A percentile compares a stretch with the other conserved stretches of the same genome.
phyloP scores from a whole-genome alignment of 1,284 basidiomycete genomes.

The Pseudozyma tsukubaensis region DNA sequence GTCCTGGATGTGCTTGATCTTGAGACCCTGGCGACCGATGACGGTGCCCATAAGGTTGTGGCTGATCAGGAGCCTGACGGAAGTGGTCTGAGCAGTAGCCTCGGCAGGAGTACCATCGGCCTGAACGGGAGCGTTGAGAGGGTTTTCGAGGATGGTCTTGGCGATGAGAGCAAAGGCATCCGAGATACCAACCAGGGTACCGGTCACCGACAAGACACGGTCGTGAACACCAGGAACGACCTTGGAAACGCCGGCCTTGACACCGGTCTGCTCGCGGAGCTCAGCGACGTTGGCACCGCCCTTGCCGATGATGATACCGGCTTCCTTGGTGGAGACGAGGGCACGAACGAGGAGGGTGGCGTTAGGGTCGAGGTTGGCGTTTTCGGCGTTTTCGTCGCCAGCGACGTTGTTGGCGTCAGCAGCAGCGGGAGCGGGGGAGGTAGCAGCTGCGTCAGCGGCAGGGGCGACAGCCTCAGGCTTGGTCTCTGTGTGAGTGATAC shows the following conservation, averaged over 20 bases:
- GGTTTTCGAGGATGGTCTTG: conserved; percentile 79
- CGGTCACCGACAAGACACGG: conserved; percentile 92
- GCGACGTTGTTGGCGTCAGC: conserved; percentile 22
- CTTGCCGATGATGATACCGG: conserved; percentile 75
- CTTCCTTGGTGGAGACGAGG: conserved; percentile 66
- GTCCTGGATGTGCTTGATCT: conserved; percentile 70
- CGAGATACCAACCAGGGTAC: conserved; percentile 88
- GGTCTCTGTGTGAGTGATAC: conserved; percentile 11
- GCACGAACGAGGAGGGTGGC: conserved; percentile 58
- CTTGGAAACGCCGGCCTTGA: conserved; percentile 98
- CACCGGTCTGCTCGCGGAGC: conserved; percentile 90
- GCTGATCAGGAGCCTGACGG: conserved; percentile 77
- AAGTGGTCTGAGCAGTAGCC: conserved; percentile 79
- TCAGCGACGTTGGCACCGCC: conserved; percentile 96
- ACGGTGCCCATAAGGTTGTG: conserved; percentile 69
- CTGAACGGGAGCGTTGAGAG: conserved; percentile 41
- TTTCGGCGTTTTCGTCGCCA: conserved; percentile 31
- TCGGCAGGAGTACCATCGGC: conserved; percentile 75
- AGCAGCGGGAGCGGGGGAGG: conserved; percentile 15
- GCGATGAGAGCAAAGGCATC: conserved; percentile 98
- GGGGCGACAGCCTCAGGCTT: conserved; percentile 38
- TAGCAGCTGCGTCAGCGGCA: conserved; percentile 11
- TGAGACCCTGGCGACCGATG: conserved; percentile 69
- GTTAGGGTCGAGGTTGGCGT: conserved; percentile 47
- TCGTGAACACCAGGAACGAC: conserved; percentile 97